Percentiles rank a stretch among this genome's conserved stretches.
phyloP scores from a whole-genome alignment of 176 grass and related monocot genomes.

The Canna indica region DNA sequence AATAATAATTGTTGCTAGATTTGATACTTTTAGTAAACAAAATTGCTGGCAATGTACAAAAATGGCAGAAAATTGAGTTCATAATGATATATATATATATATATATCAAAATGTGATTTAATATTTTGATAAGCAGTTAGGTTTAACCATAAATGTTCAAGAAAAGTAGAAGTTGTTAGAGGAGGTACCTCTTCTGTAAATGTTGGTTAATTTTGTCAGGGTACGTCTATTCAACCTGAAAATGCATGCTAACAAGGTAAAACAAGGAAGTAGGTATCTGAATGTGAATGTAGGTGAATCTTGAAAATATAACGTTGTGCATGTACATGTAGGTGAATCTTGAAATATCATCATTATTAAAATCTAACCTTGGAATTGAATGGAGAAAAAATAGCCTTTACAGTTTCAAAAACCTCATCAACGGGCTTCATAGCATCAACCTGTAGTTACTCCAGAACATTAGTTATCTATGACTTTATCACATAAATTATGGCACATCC shows the following conservation, averaged over 20 bases:
- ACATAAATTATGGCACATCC: not conserved
- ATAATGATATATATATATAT: not conserved
- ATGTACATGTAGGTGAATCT: not conserved
- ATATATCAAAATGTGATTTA: not conserved
- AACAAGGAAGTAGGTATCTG: not conserved
- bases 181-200: not conserved
- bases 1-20: no score
- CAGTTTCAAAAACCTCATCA: constrained; percentile 22
- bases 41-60: not conserved
- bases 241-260: not conserved
- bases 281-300: not conserved
- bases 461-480: not conserved
- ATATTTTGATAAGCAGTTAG: not conserved
- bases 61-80: not conserved
- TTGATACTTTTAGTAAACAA: not conserved
- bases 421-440: constrained; percentile 3
- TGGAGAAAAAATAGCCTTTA: constrained; percentile 7
- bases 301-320: not conserved
- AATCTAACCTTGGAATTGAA: constrained; percentile 4
- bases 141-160: not conserved
- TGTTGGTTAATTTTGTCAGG: not conserved
- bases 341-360: not conserved
- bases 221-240: not conserved
- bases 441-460: not conserved
- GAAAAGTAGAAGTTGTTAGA: not conserved